Base-by-base conservation (phyloP, 306 rosid genomes). In the Arachis stenosperma region DNA sequence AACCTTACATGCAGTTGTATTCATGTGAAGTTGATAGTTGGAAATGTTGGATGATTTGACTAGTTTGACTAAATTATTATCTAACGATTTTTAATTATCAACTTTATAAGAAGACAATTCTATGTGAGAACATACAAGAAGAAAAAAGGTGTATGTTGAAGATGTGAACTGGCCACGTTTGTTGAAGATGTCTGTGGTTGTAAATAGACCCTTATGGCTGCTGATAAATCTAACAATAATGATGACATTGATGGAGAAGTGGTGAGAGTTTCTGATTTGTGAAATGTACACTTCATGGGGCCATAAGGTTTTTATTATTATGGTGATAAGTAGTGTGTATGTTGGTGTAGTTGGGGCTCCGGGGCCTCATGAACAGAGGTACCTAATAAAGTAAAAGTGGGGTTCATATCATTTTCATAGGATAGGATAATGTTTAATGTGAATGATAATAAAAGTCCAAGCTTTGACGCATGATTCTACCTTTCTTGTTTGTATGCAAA, bases 311-410 rank as follows among this genome's bases (percentile, higher is more conserved):
- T 52, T 5, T n/a, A 51, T 51, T 10, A 1, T 43, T 11, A 11
- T 5, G 7, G 51, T 52, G 63, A 66, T 36, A 27, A 59, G 70
- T 14, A 61, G 41, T 22, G 64, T 70, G 43, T 48, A 3, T 55
- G 43, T 54, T 65, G 22, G 73, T 30, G 58, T 37, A 48, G 83
- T 75, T 78, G 84, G 71, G 75, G 9, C 13, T 12, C 27, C 3
- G 29, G 86, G 85, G 61, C 74, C 63, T 74, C 44, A 54, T 76
- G n/a, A 29, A 30, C 33, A 42, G 60, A 33, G 60, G 33, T 64
- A 65, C 66, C 63, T 84, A 82, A 86, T 82, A 78, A 78, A 75
- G 86, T 44, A 52, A 60, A 53, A 13, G 6, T n/a, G 29, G 55
- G 22, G 27, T 22, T 22, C 27, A 22, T 22, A 22, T 22, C 27